A percentile compares a stretch with the other conserved stretches of the same genome.
Evolutionary conservation across 768 basidiomycete genomes (phyloP).

Genomic region (Chlorophyllum brunneum): DNA sequence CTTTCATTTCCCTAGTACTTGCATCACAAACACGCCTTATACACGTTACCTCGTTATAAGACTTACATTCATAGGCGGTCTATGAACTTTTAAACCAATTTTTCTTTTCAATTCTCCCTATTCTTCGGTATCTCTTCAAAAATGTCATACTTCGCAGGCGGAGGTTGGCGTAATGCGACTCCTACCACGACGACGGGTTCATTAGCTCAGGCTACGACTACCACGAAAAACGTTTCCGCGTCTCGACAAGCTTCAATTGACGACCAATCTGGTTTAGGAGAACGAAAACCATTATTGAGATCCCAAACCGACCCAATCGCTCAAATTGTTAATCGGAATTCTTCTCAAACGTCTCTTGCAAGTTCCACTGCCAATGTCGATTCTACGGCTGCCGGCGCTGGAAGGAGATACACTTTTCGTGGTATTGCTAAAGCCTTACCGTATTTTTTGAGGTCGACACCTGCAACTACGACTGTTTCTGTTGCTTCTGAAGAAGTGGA

Average conservation of each 20-base stretch:
- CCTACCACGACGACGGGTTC: background rate
- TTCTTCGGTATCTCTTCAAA: background rate
- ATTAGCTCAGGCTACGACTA: background rate
- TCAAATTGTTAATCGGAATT: background rate
- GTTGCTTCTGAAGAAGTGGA: background rate
- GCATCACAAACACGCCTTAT: background rate
- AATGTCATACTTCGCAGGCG: slow-evolving; percentile 8
- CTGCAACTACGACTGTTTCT: background rate
- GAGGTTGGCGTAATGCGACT: slow-evolving; percentile 7
- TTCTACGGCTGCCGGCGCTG: background rate
- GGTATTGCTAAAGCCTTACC: slow-evolving; percentile 1
- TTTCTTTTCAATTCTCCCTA: background rate
- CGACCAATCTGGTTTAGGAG: background rate
- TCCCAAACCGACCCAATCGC: background rate
- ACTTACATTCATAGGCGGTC: background rate
- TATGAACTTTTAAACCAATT: background rate
- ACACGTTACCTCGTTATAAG: slow-evolving; percentile 1
- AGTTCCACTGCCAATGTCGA: background rate
- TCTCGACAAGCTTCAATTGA: background rate
- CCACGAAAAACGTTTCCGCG: background rate
- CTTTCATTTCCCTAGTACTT: slow-evolving; percentile 3
- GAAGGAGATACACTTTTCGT: background rate
- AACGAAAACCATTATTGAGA: background rate
- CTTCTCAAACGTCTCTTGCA: background rate
- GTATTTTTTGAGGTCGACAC: background rate